Base-by-base conservation (phyloP, 257 asterid genomes). In the Cinchona pubescens region DNA sequence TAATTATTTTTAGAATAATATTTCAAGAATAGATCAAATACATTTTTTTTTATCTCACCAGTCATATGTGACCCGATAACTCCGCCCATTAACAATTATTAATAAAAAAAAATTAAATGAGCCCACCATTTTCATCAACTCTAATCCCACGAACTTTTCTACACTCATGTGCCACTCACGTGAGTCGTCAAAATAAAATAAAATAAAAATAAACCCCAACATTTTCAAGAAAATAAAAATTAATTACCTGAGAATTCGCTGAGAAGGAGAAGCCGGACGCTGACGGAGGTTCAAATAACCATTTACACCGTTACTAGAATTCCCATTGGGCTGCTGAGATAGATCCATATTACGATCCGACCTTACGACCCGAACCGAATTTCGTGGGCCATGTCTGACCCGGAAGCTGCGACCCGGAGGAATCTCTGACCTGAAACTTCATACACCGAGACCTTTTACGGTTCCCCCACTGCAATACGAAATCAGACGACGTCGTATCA, bases 391-490 rank as follows among this genome's bases (percentile, higher is more conserved):
- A n/a, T n/a, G n/a, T 81, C 73, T 75, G 90, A 42, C 49, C 76
- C 76, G 79, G 81, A n/a, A n/a, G 23, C 82, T 76, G 84, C 0
- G 88, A 81, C 71, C 89, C 92, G 78, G 88, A 53, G 53, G 88
- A 63, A 38, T 77, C 86, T 59, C 71, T 79, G 48, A 19, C 69
- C 72, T 84, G 93, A 43, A 81, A 84, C 86, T 94, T 94, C 95
- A 87, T 89, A 82, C 98, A 89, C 34, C 94, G 87, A 63, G 90
- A 76, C 84, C 97, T 81, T 77, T 94, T 94, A 74, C 91, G 81
- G 74, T 86, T 92, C 12, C 97, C 99, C 97, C 96, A 89, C 88
- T 89, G 97, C 81, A 94, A 81, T 10, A 82, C 86, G 81, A 92
- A 90, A 74, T 92, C 91, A 0, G 94, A 86, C 77, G 97, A 83